Percentiles rank a stretch among this genome's conserved stretches.
phyloP scores from a whole-genome alignment of 192 early-diverging fungal species.

The Coemansia furcata region DNA sequence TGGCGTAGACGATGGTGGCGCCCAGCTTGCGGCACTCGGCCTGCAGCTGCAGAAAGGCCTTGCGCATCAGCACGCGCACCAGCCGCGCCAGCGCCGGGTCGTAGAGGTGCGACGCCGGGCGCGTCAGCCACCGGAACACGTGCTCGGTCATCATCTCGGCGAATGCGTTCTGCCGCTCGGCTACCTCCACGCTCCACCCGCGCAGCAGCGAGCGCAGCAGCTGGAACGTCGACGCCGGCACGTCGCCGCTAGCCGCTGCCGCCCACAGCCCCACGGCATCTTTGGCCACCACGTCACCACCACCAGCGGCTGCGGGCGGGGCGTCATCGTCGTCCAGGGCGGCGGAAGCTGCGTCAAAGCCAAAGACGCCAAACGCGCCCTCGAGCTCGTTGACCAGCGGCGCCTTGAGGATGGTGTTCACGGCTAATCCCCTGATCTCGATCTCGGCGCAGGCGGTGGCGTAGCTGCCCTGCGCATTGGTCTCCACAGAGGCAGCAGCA shows the following conservation, averaged over 20 bases:
- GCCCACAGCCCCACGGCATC: background rate
- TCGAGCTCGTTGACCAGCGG: slow-evolving; percentile 77
- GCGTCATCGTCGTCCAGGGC: slow-evolving; percentile 15
- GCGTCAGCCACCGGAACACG: slow-evolving; percentile 87
- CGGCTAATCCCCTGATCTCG: slow-evolving; percentile 72
- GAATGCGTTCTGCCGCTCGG: slow-evolving; percentile 61
- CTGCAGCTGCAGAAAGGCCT: slow-evolving; percentile 80
- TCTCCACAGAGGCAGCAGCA: slow-evolving; percentile 53
- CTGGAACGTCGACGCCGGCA: slow-evolving; percentile 58
- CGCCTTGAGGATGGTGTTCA: slow-evolving; percentile 81
- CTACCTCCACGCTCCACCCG: slow-evolving; percentile 72
- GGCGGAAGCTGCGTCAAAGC: slow-evolving; percentile 17
- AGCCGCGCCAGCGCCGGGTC: slow-evolving; percentile 80
- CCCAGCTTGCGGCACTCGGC: slow-evolving; percentile 80
- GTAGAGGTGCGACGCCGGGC: slow-evolving; percentile 68
- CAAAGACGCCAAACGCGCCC: slow-evolving; percentile 55
- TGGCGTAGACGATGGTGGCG: slow-evolving; percentile 73
- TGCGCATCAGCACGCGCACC: slow-evolving; percentile 86
- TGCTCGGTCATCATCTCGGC: slow-evolving; percentile 78
- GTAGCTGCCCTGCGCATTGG: slow-evolving; percentile 76
- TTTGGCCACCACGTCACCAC: too few species aligned
- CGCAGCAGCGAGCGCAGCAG: slow-evolving; percentile 77
- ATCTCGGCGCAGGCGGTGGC: slow-evolving; percentile 82
- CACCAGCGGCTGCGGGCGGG: too few species aligned
- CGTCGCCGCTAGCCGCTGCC: slow-evolving; percentile 20